A percentile compares a stretch with the other conserved stretches of the same genome.
Evolutionary conservation across 2,329 filamentous ascomycete genomes (phyloP).

Genomic region (Pyricularia pennisetigena): DNA sequence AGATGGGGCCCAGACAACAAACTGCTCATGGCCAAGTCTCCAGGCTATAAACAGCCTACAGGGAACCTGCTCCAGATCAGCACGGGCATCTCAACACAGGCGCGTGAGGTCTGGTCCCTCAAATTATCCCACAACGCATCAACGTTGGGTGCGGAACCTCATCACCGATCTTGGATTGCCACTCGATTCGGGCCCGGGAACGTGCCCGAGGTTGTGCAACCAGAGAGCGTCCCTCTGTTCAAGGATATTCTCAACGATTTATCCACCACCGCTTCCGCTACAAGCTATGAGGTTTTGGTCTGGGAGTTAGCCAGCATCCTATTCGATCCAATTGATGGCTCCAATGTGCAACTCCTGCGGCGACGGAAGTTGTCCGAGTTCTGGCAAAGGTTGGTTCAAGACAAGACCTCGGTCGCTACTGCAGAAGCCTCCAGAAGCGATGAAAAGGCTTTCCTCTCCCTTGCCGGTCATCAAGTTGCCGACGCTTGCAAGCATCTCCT

Average conservation of each 20-base stretch:
- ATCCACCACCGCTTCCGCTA: constrained; percentile 25
- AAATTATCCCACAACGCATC: background rate
- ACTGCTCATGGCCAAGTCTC: background rate
- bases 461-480: constrained; percentile 68
- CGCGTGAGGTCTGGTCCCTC: constrained; percentile 1
- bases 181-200: constrained; percentile 1
- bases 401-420: constrained; percentile 42
- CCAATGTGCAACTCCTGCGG: constrained; percentile 28
- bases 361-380: constrained; percentile 59
- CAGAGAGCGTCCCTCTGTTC: background rate
- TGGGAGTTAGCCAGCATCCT: constrained; percentile 84
- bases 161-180: constrained; percentile 1
- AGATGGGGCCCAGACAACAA: constrained; percentile 57
- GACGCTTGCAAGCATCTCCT: constrained; percentile 77
- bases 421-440: constrained; percentile 56
- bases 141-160: background rate
- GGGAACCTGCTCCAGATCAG: background rate
- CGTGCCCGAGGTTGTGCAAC: background rate
- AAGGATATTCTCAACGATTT: constrained; percentile 16
- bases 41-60: background rate
- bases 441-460: constrained; percentile 72
- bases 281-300: constrained; percentile 58
- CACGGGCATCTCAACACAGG: background rate
- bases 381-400: constrained; percentile 57
- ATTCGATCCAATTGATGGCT: constrained; percentile 58